phyloP scores from a whole-genome alignment of 1,139 yeast species.

The Nadsonia commutata region DNA sequence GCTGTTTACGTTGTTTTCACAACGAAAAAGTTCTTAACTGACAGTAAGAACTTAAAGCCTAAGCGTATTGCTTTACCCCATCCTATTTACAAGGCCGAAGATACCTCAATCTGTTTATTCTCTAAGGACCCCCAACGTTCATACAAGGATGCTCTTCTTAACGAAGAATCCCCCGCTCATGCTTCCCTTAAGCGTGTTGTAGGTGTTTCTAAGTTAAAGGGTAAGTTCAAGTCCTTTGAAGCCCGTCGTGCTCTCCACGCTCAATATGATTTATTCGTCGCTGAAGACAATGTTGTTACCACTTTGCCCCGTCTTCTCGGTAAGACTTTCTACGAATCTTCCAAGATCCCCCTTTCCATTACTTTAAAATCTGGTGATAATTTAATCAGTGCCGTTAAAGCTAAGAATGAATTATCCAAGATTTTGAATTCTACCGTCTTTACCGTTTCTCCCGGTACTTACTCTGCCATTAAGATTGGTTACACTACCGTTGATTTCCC shows the following conservation, averaged over 20 bases:
- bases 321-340: conserved; percentile 51
- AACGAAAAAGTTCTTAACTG: conserved; percentile 46
- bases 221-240: conserved; percentile 30
- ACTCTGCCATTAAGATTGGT: conserved; percentile 56
- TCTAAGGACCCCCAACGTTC: conserved; percentile 54
- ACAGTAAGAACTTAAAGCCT: conserved; percentile 60
- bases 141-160: conserved; percentile 43
- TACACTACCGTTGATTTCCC: conserved; percentile 27
- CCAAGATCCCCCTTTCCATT: conserved; percentile 62
- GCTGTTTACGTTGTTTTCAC: conserved; percentile 42
- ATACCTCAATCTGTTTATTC: conserved; percentile 51
- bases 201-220: conserved; percentile 28
- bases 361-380: conserved; percentile 24
- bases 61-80: conserved; percentile 41
- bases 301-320: conserved; percentile 75
- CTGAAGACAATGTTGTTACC: conserved; percentile 71
- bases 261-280: conserved; percentile 50
- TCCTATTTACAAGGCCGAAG: conserved; percentile 29
- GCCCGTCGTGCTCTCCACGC: conserved; percentile 26
- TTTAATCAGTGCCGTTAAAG: conserved; percentile 8
- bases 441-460: conserved; percentile 63
- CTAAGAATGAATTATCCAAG: conserved; percentile 29
- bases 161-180: conserved; percentile 34
- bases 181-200: conserved; percentile 23
- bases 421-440: conserved; percentile 45